Evolutionary conservation across 1,284 basidiomycete genomes (phyloP).

Genomic region (Sanghuangporus baumii): DNA sequence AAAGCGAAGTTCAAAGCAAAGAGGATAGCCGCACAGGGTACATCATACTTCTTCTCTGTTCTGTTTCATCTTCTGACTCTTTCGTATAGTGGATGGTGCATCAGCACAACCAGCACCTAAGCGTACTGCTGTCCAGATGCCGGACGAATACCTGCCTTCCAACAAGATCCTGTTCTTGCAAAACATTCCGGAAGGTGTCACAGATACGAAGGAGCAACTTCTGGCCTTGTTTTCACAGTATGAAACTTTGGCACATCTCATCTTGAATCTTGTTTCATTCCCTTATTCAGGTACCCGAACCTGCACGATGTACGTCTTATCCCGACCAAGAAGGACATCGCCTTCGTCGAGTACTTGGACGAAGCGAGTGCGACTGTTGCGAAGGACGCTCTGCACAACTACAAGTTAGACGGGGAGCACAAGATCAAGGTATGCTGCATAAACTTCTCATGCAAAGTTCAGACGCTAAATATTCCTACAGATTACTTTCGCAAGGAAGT

Average conservation of each 20-base stretch:
- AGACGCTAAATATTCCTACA: constrained; percentile 23
- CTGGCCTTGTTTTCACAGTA: constrained; percentile 85
- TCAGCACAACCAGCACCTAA: constrained; percentile 59
- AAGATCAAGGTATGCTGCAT: constrained; percentile 80
- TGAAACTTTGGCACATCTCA: constrained; percentile 25
- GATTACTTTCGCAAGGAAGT: constrained; percentile 62
- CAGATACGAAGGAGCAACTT: constrained; percentile 87
- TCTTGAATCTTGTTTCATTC: constrained; percentile 8
- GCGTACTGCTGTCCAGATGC: constrained; percentile 87
- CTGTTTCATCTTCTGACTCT: constrained; percentile 14
- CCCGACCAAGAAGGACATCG: constrained; percentile 92
- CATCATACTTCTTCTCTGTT: constrained; percentile 20
- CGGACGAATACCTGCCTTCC: constrained; percentile 98
- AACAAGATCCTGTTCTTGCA: constrained; percentile 99
- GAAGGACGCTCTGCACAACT: constrained; percentile 93
- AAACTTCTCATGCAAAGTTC: not conserved
- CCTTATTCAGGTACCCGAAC: constrained; percentile 70
- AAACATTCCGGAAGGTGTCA: constrained; percentile 88
- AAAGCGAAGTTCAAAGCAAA: constrained; percentile 81
- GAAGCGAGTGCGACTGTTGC: constrained; percentile 85
- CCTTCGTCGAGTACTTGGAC: constrained; percentile 94
- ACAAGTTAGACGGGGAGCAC: constrained; percentile 92
- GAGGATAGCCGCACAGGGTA: constrained; percentile 72
- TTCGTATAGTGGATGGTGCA: constrained; percentile 58
- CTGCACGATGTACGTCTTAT: constrained; percentile 94